Conservation (phyloP, 2,329 filamentous ascomycete genomes). For the Remersonia thermophila region DNA sequence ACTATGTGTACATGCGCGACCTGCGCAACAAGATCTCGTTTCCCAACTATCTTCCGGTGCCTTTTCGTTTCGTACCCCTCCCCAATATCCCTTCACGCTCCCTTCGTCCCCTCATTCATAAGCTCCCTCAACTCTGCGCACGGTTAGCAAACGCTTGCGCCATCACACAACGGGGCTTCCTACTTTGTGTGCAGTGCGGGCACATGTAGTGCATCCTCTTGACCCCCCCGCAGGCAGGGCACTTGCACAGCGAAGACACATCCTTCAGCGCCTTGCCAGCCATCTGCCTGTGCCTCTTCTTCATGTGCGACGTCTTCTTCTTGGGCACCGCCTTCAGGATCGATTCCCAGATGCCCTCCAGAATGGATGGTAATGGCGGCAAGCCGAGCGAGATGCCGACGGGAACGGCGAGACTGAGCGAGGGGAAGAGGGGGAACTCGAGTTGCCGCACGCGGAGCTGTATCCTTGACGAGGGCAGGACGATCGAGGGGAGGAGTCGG, state of each 20-base stretch:
- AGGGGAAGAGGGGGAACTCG: constrained; percentile 16
- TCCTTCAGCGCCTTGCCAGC: constrained; percentile 92
- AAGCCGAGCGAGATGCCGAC: constrained; percentile 39
- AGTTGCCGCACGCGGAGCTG: constrained; percentile 12
- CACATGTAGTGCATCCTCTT: constrained; percentile 88
- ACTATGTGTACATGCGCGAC: constrained; percentile 7
- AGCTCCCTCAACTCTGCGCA: constrained; percentile 33
- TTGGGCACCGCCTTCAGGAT: constrained; percentile 88
- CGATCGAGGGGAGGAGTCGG: constrained; percentile 10
- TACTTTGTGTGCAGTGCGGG: constrained; percentile 75
- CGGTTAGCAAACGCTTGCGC: too few species aligned
- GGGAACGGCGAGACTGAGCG: constrained; percentile 16
- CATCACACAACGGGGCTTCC: constrained; percentile 18
- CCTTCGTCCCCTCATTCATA: constrained; percentile 15
- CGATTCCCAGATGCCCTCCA: constrained; percentile 83
- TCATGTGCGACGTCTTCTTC: constrained; percentile 96
- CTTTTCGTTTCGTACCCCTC: neutral
- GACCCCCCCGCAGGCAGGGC: constrained; percentile 72
- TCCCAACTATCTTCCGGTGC: too few species aligned
- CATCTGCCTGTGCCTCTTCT: constrained; percentile 86
- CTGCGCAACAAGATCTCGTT: neutral
- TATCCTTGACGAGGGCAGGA: constrained; percentile 14
- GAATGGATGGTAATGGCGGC: constrained; percentile 51
- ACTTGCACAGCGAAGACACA: constrained; percentile 74
- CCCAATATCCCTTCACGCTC: constrained; percentile 6